Base-by-base conservation (phyloP, 257 asterid genomes). In the Scutellaria galericulata region DNA sequence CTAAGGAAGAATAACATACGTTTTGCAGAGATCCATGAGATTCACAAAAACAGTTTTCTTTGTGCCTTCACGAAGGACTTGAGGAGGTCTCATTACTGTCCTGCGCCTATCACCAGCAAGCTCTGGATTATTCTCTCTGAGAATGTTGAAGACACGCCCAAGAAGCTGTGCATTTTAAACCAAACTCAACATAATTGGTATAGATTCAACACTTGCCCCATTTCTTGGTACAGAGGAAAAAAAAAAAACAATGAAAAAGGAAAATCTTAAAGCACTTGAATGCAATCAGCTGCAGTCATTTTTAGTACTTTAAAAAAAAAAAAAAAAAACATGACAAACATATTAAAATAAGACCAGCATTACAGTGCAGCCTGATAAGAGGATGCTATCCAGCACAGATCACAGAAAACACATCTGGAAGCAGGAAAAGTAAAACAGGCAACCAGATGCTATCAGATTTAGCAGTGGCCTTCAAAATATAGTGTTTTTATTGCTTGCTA, bases 51-150 rank as follows among this genome's bases (percentile, higher is more conserved):
- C 97, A 0, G 99, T 94, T 82, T 94, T 94, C 88, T 94, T 94
- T 24, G 99, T 94, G 75, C 97, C 99, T 78, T 91, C 99, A 75
- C 99, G 99, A 75, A 94, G 99, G 70, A 94, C 97, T 78, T 94
- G 99, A 62, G 99, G 99, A 40, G 99, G 99, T 77, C 96, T 85
- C 96, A 94, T 89, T 15, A 94, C 96, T 12, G 97, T 94, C 72
- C 99, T 88, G 18, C 97, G 97, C 83, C 99, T 82, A 75, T 93
- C 97, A 50, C 99, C 97, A 64, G 97, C 96, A 75, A 94, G 97
- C 81, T 94, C 99, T 0, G 99, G 97, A 69, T 94, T 94, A 66
- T 94, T 91, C 87, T 94, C 99, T 11, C 97, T 92, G 31, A 94
- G 97, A 68, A 89, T 89, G 79, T 91, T 88, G 78, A 91, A 89